A percentile compares a stretch with the other conserved stretches of the same genome.
Evolutionary conservation across 2,329 filamentous ascomycete species (phyloP).

Genomic region (Coleophoma cylindrospora): DNA sequence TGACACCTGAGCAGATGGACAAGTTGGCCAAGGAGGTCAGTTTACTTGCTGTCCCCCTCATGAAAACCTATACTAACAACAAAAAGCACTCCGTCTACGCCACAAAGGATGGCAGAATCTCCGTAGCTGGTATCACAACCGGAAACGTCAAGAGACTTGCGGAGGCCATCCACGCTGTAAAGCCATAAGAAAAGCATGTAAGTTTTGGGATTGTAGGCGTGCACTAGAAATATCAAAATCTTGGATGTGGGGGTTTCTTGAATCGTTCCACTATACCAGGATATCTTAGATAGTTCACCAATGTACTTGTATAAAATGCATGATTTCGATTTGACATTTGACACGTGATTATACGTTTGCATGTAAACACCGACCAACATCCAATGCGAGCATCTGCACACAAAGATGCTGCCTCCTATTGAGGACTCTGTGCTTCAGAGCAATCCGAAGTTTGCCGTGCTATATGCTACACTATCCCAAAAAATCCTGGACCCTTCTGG

Average conservation of each 20-base stretch:
- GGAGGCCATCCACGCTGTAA: conserved; percentile 80
- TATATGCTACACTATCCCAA: conserved; percentile 50
- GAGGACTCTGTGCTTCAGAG: conserved; percentile 47
- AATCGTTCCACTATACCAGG: too few relatives aligned
- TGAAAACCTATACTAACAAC: conserved; percentile 8
- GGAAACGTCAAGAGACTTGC: conserved; percentile 77
- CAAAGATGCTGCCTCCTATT: conserved; percentile 51
- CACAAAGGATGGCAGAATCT: conserved; percentile 87
- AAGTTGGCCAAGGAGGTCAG: conserved; percentile 76
- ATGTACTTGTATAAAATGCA: not conserved
- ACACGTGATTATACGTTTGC: not conserved
- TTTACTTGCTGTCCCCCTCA: conserved; percentile 17
- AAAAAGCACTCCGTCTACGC: conserved; percentile 85
- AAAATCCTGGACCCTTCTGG: conserved; percentile 52
- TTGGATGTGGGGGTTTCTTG: too few relatives aligned
- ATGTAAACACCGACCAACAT: not conserved
- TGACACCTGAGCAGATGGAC: conserved; percentile 89
- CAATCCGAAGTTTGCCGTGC: conserved; percentile 55
- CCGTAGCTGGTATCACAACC: conserved; percentile 76
- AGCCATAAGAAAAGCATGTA: conserved; percentile 29
- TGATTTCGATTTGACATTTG: not conserved
- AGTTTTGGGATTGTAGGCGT: too few relatives aligned
- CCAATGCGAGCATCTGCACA: not conserved
- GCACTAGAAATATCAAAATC: too few relatives aligned
- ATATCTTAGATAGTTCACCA: not conserved